Conservation (phyloP, 768 basidiomycete genomes). For the Suillus luteus region DNA sequence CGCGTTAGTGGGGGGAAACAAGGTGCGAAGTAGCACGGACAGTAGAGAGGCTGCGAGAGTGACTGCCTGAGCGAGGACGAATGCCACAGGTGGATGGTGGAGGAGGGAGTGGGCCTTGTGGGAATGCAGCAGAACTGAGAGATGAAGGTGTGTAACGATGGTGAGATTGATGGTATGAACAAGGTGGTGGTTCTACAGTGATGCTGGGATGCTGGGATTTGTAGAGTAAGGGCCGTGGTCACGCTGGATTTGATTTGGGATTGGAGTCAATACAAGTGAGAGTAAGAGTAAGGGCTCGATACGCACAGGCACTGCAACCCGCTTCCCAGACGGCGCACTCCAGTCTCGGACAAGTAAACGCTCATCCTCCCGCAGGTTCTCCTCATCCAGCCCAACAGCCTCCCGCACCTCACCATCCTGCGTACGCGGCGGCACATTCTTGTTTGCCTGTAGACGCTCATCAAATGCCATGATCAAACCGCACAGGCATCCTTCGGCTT, state of each 20-base stretch:
- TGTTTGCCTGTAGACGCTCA: slow-evolving; percentile 57
- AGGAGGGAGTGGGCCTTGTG: slow-evolving; percentile 14
- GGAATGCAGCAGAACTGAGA: slow-evolving; percentile 34
- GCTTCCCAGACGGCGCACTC: slow-evolving; percentile 83
- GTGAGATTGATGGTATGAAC: slow-evolving; percentile 21
- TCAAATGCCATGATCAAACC: slow-evolving; percentile 58
- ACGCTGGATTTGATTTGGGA: slow-evolving; percentile 25
- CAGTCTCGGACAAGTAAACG: slow-evolving; percentile 66
- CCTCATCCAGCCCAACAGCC: slow-evolving; percentile 39
- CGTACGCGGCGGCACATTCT: slow-evolving; percentile 21
- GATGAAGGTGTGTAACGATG: slow-evolving; percentile 25
- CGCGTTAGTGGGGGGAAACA: slow-evolving; percentile 25
- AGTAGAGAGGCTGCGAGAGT: too few relatives aligned
- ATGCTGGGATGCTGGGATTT: slow-evolving; percentile 31
- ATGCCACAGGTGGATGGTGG: too few relatives aligned
- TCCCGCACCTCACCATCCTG: slow-evolving; percentile 26
- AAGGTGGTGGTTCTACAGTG: slow-evolving; percentile 29
- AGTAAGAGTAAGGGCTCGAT: too few relatives aligned
- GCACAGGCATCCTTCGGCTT: slow-evolving; percentile 79
- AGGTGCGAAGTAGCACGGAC: too few relatives aligned
- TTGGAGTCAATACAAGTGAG: slow-evolving; percentile 40
- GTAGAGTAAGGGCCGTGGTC: slow-evolving; percentile 23
- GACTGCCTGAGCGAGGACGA: too few relatives aligned
- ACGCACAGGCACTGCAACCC: slow-evolving; percentile 91
- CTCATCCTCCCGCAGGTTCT: slow-evolving; percentile 44